Conservation (phyloP, 108 stramenopile genomes). For the Ochromonas danica region DNA sequence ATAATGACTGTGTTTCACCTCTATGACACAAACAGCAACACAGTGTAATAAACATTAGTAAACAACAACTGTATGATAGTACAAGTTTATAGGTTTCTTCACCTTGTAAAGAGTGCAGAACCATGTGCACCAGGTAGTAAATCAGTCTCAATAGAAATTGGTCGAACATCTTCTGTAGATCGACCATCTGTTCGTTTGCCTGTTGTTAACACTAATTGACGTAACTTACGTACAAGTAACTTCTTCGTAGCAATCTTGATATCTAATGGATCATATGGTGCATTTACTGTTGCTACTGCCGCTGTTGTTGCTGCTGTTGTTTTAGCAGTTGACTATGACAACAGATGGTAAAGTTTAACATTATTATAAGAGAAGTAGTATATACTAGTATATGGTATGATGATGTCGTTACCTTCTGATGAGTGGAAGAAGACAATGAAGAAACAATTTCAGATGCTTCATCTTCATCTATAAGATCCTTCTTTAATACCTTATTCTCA, state of each 20-base stretch:
- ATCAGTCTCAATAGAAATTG: conserved; percentile 55
- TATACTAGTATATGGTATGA: too few relatives aligned
- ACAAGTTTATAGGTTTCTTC: neutral
- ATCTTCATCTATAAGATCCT: conserved; percentile 12
- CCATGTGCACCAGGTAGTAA: conserved; percentile 72
- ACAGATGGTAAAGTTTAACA: too few relatives aligned
- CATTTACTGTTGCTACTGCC: neutral
- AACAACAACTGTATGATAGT: neutral
- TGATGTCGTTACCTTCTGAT: neutral
- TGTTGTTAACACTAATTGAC: conserved; percentile 42
- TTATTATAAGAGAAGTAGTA: too few relatives aligned
- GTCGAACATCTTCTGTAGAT: conserved; percentile 53
- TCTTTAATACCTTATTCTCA: too few relatives aligned
- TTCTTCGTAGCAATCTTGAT: conserved; percentile 35
- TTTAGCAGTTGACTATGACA: too few relatives aligned
- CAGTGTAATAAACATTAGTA: neutral
- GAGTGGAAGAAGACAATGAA: neutral
- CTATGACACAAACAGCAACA: neutral
- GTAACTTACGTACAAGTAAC: conserved; percentile 37
- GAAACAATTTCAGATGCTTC: conserved; percentile 20
- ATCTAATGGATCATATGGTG: neutral
- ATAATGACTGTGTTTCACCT: conserved; percentile 86
- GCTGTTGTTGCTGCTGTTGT: neutral
- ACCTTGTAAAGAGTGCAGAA: conserved; percentile 81
- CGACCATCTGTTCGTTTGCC: conserved; percentile 64